Evolutionary conservation across 441 rosid genomes (phyloP).

Genomic region (Pelargonium myrrhifolium): DNA sequence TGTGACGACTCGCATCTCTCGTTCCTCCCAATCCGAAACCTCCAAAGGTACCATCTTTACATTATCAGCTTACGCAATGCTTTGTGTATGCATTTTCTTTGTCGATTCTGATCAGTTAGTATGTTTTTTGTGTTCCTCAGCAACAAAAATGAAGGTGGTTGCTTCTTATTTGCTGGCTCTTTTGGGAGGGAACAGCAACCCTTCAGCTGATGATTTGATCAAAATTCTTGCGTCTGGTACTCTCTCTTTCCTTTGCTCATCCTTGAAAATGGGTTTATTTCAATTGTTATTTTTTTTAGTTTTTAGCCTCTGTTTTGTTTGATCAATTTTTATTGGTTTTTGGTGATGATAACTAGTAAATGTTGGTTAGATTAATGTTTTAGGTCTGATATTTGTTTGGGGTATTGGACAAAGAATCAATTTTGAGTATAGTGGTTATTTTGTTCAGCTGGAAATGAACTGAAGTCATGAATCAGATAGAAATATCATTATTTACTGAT

Average conservation of each 20-base stretch:
- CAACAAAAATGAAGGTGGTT: constrained; percentile 43
- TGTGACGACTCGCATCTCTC: not conserved
- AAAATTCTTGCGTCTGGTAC: constrained; percentile 57
- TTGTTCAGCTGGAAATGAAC: too few relatives aligned
- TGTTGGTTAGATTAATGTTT: too few relatives aligned
- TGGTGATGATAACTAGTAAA: too few relatives aligned
- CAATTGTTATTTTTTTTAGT: not conserved
- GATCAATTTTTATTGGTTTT: too few relatives aligned
- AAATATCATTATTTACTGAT: too few relatives aligned
- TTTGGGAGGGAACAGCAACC: constrained; percentile 61
- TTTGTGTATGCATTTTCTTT: not conserved
- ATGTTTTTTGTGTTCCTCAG: not conserved
- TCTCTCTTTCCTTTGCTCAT: not conserved
- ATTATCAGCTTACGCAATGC: not conserved
- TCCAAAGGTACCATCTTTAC: not conserved
- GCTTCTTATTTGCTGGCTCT: constrained; percentile 72
- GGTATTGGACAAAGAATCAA: too few relatives aligned
- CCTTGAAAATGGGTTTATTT: not conserved
- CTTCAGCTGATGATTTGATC: constrained; percentile 60
- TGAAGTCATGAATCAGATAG: too few relatives aligned
- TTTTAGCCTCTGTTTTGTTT: too few relatives aligned
- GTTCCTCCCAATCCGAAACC: not conserved
- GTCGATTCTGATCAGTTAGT: not conserved
- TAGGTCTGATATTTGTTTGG: too few relatives aligned
- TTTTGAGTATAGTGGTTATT: too few relatives aligned